Conservation (phyloP, 352 stramenopile species). For the Pythium dissimile region DNA sequence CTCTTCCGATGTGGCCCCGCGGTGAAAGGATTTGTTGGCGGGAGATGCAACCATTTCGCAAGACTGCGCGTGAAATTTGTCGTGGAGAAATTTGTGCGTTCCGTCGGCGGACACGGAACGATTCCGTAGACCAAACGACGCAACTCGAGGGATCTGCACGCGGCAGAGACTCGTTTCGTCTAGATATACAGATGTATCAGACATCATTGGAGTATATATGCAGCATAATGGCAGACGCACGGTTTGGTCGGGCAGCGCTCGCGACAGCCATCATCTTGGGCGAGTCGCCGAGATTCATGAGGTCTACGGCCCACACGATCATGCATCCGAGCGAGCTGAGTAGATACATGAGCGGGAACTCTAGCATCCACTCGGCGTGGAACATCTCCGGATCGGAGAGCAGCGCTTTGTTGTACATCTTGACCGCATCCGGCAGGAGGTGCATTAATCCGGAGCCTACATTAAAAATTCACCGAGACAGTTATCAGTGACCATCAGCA, state of each 20-base stretch:
- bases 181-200: constrained; percentile 6
- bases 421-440: constrained; percentile 50
- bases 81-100: background rate
- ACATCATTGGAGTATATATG: background rate
- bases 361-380: constrained; percentile 30
- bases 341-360: constrained; percentile 57
- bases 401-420: constrained; percentile 50
- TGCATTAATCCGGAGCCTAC: constrained; percentile 57
- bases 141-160: constrained; percentile 52
- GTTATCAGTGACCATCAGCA: background rate
- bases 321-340: constrained; percentile 48
- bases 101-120: constrained; percentile 33
- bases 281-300: constrained; percentile 62
- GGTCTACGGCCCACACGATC: constrained; percentile 56
- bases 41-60: constrained; percentile 27
- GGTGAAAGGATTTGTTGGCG: constrained; percentile 33
- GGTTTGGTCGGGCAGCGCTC: constrained; percentile 46
- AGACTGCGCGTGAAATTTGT: constrained; percentile 24
- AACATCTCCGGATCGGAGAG: constrained; percentile 8
- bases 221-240: constrained; percentile 25
- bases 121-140: constrained; percentile 40
- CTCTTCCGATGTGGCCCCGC: constrained; percentile 32
- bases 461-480: background rate
- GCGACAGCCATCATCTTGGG: constrained; percentile 66
- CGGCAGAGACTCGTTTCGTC: constrained; percentile 60